Base-by-base conservation (phyloP, 2,329 filamentous ascomycete species). In the Eutypella sp. region DNA sequence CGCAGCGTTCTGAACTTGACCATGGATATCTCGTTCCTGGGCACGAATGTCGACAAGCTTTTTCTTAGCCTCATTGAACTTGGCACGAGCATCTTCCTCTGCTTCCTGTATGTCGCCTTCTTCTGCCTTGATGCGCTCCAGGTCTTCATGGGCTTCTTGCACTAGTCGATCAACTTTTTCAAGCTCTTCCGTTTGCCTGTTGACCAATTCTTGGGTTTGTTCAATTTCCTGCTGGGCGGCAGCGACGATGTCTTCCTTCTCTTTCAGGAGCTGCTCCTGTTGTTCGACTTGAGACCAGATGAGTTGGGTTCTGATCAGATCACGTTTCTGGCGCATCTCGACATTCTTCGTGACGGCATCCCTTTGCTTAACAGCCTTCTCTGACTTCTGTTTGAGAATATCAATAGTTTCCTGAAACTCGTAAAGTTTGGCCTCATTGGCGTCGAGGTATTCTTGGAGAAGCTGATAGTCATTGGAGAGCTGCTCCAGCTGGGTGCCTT, bases 401-500 rank as follows among this genome's bases (percentile, higher is more conserved):
- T 72, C 68, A n/a, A 90, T 70, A 48, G 87, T 81, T n/a, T 81
- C 79, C 37, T 78, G 65, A 31, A 81, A 79, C 23, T 74, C 74
- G 9, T 73, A 68, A 1, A 89, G 68, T 54, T 85, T 87, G 25
- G 72, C 72, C 45, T 84, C 76, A 47, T 84, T 88, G 27, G 79
- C 79, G 52, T 96, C 87, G 18, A 93, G 74, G 3, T 81, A 85
- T 53, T 95, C 85, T 49, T 86, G 82, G 13, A 96, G 82, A 47
- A 96, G 73, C 47, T 84, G 81, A 65, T 99, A 99, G 60, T 99
- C 93, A 50, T 89, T 84, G 62, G 96, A 89, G 9, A 99, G 76
- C 56, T 92, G 85, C 63, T 97, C 89, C 1, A 99, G 78, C 58
- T 97, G 91, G 0, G 96, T 95, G 22, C 93, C 93, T 57, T 91